Conservation (phyloP, 805 yeast genomes). For the Priceomyces fermenticarens region DNA sequence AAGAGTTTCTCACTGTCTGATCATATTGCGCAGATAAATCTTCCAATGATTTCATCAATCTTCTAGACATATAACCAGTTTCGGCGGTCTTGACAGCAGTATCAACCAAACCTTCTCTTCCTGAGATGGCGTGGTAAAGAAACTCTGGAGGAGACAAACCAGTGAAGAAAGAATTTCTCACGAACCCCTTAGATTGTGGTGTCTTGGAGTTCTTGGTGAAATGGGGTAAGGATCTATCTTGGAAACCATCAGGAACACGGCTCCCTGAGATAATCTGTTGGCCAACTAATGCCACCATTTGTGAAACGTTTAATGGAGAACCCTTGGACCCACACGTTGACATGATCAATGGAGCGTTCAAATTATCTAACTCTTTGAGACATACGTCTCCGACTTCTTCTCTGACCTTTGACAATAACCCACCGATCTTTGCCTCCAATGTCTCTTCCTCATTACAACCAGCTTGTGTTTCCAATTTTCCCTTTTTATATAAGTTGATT, state of each 20-base stretch:
- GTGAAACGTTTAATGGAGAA: slow-evolving; percentile 95
- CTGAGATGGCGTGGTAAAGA: slow-evolving; percentile 99
- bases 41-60: slow-evolving; percentile 96
- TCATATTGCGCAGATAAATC: slow-evolving; percentile 94
- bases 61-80: slow-evolving; percentile 97
- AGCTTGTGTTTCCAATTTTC: slow-evolving; percentile 95
- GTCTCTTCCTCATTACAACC: slow-evolving; percentile 99
- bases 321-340: slow-evolving; percentile 99
- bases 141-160: slow-evolving; percentile 98
- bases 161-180: slow-evolving; percentile 93
- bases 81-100: slow-evolving; percentile 99
- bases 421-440: slow-evolving; percentile 95
- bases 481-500: slow-evolving; percentile 72
- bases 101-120: slow-evolving; percentile 99
- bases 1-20: slow-evolving; percentile 89
- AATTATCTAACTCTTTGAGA: slow-evolving; percentile 81
- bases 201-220: slow-evolving; percentile 93
- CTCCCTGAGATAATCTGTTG: slow-evolving; percentile 98
- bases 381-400: slow-evolving; percentile 99
- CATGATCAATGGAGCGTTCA: slow-evolving; percentile 97
- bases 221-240: slow-evolving; percentile 96
- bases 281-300: slow-evolving; percentile 99
- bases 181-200: slow-evolving; percentile 97
- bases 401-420: slow-evolving; percentile 92
- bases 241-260: slow-evolving; percentile 99